Evolutionary conservation across 805 yeast species (phyloP), one percentile per base, ranked within the genome.

Genomic region (Myxozyma neglecta): DNA sequence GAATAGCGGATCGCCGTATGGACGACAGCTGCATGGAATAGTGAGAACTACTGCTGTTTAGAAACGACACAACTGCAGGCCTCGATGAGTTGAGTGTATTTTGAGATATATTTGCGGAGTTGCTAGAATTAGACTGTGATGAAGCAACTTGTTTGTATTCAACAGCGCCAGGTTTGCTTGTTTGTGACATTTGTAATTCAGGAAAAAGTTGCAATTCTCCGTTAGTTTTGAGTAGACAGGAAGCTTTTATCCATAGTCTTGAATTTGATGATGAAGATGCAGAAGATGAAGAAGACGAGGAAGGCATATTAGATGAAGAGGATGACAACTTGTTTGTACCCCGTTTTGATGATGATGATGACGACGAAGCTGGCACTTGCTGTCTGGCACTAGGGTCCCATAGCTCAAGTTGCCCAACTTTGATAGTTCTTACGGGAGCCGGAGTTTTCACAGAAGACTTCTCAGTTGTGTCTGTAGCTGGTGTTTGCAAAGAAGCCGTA

Each of bases 121-220:
- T 40, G 35, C 53, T 54, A 2, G 42, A 14, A 9, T 20, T 29
- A 10, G 56, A 13, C 13, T 39, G 13, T n/a, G 42, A n/a, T 2
- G 42, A 9, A 6, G 20, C n/a, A 40, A 20, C 39, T 43, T 51
- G 43, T 32, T 54, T 45, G 32, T 51, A 16, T 35, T 49, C 43
- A 14, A 55, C 49, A 8, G 56, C 42, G 8, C 39, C 48, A 16
- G 39, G 39, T n/a, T 48, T 51, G 36, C 48, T 14, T 39, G 58
- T 6, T 45, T 9, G 10, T 6, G 57, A 16, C 24, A 36, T 18
- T 45, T 47, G 47, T 16, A 57, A 36, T 14, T 61, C 65, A 4
- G 66, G 64, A 29, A 58, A 61, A 14, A 64, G 35, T 35, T 64
- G 66, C 13, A 64, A 36, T 6, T 62, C 65, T 8, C 67, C 67